phyloP scores from a whole-genome alignment of 23 red algal species.

The Chondrus crispus region DNA sequence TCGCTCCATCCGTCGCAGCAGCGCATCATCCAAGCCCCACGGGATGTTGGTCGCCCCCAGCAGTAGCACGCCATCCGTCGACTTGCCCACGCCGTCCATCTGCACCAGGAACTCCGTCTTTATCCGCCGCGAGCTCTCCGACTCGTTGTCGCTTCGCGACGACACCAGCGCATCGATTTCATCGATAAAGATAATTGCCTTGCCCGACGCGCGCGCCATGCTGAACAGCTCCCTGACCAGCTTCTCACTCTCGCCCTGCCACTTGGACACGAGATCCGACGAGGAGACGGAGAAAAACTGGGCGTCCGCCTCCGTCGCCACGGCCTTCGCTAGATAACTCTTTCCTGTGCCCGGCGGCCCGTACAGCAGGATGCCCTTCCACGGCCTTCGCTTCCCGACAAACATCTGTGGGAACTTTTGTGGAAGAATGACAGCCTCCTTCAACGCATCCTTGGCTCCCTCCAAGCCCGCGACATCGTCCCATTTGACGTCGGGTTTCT shows the following conservation, averaged over 20 bases:
- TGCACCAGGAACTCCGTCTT: constrained; percentile 99
- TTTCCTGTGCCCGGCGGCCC: constrained; percentile 99
- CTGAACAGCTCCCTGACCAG: constrained; percentile 89
- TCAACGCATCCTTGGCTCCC: constrained; percentile 93
- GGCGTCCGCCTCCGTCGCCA: constrained; percentile 95
- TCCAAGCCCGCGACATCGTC: constrained; percentile 96
- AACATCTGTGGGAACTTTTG: constrained; percentile 91
- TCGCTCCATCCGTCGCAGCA: constrained; percentile 93
- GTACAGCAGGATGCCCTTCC: constrained; percentile 97
- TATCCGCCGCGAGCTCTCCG: constrained; percentile 86
- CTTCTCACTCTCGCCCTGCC: constrained; percentile 98
- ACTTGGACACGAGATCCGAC: constrained; percentile 90
- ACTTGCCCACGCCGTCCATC: constrained; percentile 94
- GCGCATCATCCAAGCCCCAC: constrained; percentile 92
- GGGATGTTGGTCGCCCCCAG: constrained; percentile 98
- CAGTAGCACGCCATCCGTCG: constrained; percentile 68
- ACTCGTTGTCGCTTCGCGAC: constrained; percentile 79
- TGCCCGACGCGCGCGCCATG: constrained; percentile 75
- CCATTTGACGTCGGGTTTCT: constrained; percentile 97
- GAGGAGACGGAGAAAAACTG: constrained; percentile 90
- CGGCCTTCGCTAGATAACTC: constrained; percentile 96
- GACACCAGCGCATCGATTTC: constrained; percentile 96
- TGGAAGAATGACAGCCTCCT: constrained; percentile 96
- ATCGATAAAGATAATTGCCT: constrained; percentile 98
- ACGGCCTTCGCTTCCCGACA: constrained; percentile 89